A percentile compares a stretch with the other conserved stretches of the same genome.
Evolutionary conservation across 2,329 filamentous ascomycete genomes (phyloP).

Genomic region (Colletotrichum higginsianum): DNA sequence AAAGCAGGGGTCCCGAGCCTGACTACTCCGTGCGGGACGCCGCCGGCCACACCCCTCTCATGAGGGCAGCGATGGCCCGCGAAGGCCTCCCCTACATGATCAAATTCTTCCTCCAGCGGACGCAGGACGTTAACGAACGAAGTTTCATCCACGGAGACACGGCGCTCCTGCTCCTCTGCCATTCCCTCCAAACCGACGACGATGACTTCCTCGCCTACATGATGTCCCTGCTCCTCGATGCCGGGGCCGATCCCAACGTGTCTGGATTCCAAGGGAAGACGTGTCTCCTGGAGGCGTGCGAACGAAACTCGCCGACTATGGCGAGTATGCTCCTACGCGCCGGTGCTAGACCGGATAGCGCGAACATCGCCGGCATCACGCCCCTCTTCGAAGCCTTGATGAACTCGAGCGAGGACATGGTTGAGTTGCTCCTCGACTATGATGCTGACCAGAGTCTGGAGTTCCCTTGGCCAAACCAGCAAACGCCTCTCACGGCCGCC

Average conservation of each 20-base stretch:
- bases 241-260: constrained; percentile 40
- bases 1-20: neutral
- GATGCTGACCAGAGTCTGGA: constrained; percentile 21
- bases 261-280: constrained; percentile 35
- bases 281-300: constrained; percentile 38
- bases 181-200: constrained; percentile 18
- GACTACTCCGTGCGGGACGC: neutral
- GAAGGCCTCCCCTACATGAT: constrained; percentile 37
- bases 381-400: constrained; percentile 30
- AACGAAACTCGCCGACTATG: constrained; percentile 22
- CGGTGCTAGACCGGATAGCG: constrained; percentile 41
- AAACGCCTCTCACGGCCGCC: constrained; percentile 37
- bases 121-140: constrained; percentile 39
- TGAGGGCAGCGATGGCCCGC: constrained; percentile 40
- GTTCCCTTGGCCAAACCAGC: constrained; percentile 2
- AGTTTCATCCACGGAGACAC: constrained; percentile 24
- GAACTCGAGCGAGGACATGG: neutral
- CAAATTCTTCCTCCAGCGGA: constrained; percentile 37
- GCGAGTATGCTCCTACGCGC: constrained; percentile 37
- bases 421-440: constrained; percentile 10
- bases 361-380: constrained; percentile 28
- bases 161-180: constrained; percentile 36
- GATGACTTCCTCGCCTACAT: constrained; percentile 19
- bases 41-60: constrained; percentile 35
- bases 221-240: constrained; percentile 35